phyloP scores from a whole-genome alignment of 768 basidiomycete genomes.

The Suillus fuscotomentosus region DNA sequence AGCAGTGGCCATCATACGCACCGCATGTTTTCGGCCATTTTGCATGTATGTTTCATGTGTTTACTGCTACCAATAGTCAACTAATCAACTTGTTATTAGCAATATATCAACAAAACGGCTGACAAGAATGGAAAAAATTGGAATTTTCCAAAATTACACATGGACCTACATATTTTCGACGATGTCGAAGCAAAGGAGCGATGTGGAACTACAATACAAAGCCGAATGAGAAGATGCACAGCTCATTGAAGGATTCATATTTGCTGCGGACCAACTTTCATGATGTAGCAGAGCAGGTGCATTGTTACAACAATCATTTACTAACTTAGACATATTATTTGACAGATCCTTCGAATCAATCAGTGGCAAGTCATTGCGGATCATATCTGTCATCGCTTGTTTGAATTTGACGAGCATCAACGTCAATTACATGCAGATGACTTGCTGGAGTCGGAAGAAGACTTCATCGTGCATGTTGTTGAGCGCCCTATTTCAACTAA shows the following conservation, averaged over 20 bases:
- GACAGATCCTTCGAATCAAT: background rate
- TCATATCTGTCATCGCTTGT: background rate
- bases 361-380: background rate
- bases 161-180: no score
- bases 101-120: no score
- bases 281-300: no score
- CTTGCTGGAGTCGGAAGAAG: background rate
- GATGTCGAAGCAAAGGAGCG: no score
- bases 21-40: background rate
- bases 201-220: no score
- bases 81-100: no score
- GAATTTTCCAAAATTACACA: no score
- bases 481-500: background rate
- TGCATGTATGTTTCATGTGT: background rate
- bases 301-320: no score
- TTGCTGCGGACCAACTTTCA: no score
- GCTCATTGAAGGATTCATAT: no score
- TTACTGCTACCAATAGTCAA: background rate
- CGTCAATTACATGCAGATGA: background rate
- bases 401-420: background rate
- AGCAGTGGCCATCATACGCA: background rate
- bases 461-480: background rate
- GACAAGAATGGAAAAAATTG: no score
- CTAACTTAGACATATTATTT: background rate
- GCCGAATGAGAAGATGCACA: no score